Evolutionary conservation across 2,329 filamentous ascomycete genomes (phyloP).

Genomic region (Venturia oleaginea): DNA sequence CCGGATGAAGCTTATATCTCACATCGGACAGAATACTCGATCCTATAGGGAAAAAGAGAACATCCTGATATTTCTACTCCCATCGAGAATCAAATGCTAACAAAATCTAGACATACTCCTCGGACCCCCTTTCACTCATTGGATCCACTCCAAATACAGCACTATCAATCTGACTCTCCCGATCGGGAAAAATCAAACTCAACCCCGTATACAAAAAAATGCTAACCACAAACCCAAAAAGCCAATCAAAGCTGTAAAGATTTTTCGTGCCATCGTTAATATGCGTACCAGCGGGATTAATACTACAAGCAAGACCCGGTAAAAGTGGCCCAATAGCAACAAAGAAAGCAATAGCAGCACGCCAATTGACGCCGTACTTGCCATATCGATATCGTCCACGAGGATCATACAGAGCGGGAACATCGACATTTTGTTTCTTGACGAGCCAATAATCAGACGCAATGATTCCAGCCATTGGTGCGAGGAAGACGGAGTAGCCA

Average conservation of each 20-base stretch:
- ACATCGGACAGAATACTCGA: no score
- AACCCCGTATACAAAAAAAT: conserved; percentile 26
- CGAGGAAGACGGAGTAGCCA: conserved; percentile 21
- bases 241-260: conserved; percentile 30
- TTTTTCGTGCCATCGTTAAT: conserved; percentile 23
- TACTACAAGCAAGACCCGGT: conserved; percentile 17
- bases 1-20: no score
- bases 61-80: no score
- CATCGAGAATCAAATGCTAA: no score
- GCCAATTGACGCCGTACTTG: conserved; percentile 13
- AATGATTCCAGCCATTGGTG: conserved; percentile 18
- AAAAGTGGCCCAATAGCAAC: conserved; percentile 18
- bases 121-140: no score
- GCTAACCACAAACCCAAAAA: conserved; percentile 30
- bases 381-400: conserved; percentile 14
- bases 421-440: conserved; percentile 17
- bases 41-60: no score
- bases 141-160: no score
- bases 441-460: conserved; percentile 17
- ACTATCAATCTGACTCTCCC: no score
- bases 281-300: conserved; percentile 13
- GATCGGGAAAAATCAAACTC: conserved; percentile 25
- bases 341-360: conserved; percentile 15
- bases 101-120: no score
- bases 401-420: conserved; percentile 20